Evolutionary conservation across 768 basidiomycete genomes (phyloP), one percentile per base, ranked within the genome.

Genomic region (Dentipellis fragilis): DNA sequence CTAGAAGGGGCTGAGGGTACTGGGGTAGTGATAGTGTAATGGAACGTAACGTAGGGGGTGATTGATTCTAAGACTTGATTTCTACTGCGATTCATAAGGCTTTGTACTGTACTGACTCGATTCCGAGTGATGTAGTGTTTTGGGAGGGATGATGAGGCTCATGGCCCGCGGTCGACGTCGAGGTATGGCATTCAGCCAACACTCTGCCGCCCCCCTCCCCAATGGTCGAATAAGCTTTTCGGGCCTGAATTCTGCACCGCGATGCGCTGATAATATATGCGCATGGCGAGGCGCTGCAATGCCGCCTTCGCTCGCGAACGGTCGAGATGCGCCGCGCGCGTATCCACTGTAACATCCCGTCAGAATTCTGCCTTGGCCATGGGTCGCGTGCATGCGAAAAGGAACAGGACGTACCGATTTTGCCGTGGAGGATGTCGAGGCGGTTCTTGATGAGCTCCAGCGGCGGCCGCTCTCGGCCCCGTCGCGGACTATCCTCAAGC

Each of bases 271-370:
- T 85, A 88, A 62, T 79, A 67, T 11, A 89, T 68, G 21, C 83
- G 78, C 72, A 85, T 76, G 9, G 78, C 72, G 12, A 88, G 67
- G 46, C 78, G 79, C 63, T 89, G 85, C 50, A 89, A 67, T 0
- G 77, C 76, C 2, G 80, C 84, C 61, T 90, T 91, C 4, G 81
- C 77, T 55, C 84, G 76, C 2, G 88, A 87, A 49, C 89, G 81
- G 58, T 89, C 87, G 36, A 91, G 73, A 66, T 87, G 80, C 1
- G 83, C 80, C 23, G 85, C 87, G 48, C 86, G 83, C 2, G 81
- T 83, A 64, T 90, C 88, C 48, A 79, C 86, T 88, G 57, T 11
- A 45, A 37, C 29, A 39, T 11, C 11, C 12, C 39, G 12, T 38
- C 8, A 60, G 36, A 29, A 3, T 6, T 29, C 3, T 6, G 29